Conservation (phyloP, 768 basidiomycete species). For the Tricholoma furcatifolium region DNA sequence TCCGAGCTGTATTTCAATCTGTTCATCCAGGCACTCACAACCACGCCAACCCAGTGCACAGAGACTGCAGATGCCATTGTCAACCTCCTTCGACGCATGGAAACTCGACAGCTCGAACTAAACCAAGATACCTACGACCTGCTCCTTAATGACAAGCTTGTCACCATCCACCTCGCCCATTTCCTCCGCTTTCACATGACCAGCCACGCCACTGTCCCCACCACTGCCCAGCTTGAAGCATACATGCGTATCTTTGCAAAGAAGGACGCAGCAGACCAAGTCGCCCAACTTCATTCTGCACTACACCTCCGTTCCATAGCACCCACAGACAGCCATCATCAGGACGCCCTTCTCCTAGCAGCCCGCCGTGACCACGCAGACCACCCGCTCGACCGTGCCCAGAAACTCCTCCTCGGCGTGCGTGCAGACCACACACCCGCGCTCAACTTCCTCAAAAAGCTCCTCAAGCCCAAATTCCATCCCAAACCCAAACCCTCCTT, state of each 20-base stretch:
- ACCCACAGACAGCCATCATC: neutral
- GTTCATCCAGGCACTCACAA: slow-evolving; percentile 49
- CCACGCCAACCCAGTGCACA: slow-evolving; percentile 36
- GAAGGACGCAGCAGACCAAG: slow-evolving; percentile 24
- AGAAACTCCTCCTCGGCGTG: slow-evolving; percentile 42
- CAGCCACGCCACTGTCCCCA: slow-evolving; percentile 37
- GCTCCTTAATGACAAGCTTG: slow-evolving; percentile 49
- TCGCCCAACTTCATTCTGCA: slow-evolving; percentile 10
- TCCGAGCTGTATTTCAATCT: slow-evolving; percentile 45
- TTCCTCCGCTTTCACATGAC: slow-evolving; percentile 43
- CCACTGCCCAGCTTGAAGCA: slow-evolving; percentile 42
- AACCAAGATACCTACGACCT: slow-evolving; percentile 39
- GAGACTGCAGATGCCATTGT: slow-evolving; percentile 40
- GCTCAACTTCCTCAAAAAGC: slow-evolving; percentile 42
- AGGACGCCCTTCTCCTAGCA: slow-evolving; percentile 1
- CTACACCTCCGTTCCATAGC: slow-evolving; percentile 29
- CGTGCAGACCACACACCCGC: slow-evolving; percentile 43
- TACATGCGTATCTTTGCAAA: slow-evolving; percentile 48
- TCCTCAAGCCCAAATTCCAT: slow-evolving; percentile 18
- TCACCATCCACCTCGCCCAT: slow-evolving; percentile 49
- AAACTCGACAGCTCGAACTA: slow-evolving; percentile 40
- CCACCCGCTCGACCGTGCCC: slow-evolving; percentile 29
- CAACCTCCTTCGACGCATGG: slow-evolving; percentile 45
- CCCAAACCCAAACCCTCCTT: neutral
- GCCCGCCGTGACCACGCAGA: neutral